A percentile compares a stretch with the other conserved stretches of the same genome.
Evolutionary conservation across 148 eudicot genomes (phyloP).

Genomic region (Salicornia ramosissima): DNA sequence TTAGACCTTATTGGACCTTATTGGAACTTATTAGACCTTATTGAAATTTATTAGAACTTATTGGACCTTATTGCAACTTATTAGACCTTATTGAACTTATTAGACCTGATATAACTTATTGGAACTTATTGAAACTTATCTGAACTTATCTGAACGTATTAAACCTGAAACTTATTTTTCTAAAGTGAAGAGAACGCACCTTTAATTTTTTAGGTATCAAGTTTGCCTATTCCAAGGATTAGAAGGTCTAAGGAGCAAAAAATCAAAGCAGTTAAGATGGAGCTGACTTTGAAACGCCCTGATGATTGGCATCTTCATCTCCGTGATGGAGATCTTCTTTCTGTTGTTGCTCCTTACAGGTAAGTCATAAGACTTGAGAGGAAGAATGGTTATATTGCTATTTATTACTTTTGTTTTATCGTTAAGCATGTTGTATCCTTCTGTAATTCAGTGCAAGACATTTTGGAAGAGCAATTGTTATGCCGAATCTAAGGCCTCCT

Average conservation of each 20-base stretch:
- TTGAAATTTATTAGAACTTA: too few species aligned
- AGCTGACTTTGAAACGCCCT: constrained; percentile 67
- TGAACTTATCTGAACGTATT: too few species aligned
- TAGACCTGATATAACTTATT: too few species aligned
- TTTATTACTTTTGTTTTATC: not conserved
- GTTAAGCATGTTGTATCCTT: constrained; percentile 2
- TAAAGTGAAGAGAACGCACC: too few species aligned
- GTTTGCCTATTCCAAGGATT: constrained; percentile 27
- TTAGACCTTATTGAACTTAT: too few species aligned
- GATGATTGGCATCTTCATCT: constrained; percentile 99
- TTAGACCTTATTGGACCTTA: too few species aligned
- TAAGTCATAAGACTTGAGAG: constrained; percentile 15
- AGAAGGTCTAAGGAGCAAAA: constrained; percentile 28
- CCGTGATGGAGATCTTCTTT: constrained; percentile 89
- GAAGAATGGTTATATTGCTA: not conserved
- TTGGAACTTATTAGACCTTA: too few species aligned
- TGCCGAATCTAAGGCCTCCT: constrained; percentile 96
- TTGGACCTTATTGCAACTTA: too few species aligned
- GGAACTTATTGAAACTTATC: too few species aligned
- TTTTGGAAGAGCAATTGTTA: constrained; percentile 86
- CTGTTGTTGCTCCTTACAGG: constrained; percentile 85
- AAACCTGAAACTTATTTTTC: too few species aligned
- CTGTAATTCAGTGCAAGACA: constrained; percentile 48
- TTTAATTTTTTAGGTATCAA: too few species aligned
- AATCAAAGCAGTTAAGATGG: constrained; percentile 50